These are phyloP conservation scores for Arachis monticola DNA, from an alignment of 331 rosid genomes.

Conservation along the genomic window DNA sequence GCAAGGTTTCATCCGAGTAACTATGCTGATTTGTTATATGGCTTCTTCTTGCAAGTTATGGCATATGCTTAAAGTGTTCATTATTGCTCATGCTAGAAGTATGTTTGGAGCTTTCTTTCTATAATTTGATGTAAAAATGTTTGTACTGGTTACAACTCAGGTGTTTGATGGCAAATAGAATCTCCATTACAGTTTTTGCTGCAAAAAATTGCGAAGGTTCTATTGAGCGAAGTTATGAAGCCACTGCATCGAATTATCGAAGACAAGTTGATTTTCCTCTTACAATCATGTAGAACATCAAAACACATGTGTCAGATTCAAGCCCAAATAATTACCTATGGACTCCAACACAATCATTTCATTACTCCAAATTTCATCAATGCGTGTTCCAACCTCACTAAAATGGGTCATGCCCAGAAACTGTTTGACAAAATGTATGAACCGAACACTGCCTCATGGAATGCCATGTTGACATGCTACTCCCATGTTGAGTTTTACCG, in stretches of 20 bases:
- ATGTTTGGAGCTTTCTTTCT: no score
- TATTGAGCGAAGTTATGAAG: conserved; percentile 36
- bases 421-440: conserved; percentile 59
- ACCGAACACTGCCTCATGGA: conserved; percentile 65
- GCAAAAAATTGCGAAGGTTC: conserved; percentile 49
- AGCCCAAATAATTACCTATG: conserved; percentile 54
- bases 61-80: no score
- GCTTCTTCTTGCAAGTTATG: no score
- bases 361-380: conserved; percentile 54
- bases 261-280: conserved; percentile 59
- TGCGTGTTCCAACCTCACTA: conserved; percentile 47
- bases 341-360: conserved; percentile 53
- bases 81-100: no score
- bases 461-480: conserved; percentile 66
- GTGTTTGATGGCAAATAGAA: no score
- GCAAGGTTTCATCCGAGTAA: no score
- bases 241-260: conserved; percentile 53
- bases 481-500: conserved; percentile 38
- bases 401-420: conserved; percentile 54
- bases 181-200: not conserved
- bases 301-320: conserved; percentile 59
- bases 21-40: no score
- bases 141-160: no score
- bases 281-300: conserved; percentile 66
- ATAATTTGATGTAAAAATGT: no score